Base-by-base conservation (phyloP, 257 asterid species). In the Striga asiatica region DNA sequence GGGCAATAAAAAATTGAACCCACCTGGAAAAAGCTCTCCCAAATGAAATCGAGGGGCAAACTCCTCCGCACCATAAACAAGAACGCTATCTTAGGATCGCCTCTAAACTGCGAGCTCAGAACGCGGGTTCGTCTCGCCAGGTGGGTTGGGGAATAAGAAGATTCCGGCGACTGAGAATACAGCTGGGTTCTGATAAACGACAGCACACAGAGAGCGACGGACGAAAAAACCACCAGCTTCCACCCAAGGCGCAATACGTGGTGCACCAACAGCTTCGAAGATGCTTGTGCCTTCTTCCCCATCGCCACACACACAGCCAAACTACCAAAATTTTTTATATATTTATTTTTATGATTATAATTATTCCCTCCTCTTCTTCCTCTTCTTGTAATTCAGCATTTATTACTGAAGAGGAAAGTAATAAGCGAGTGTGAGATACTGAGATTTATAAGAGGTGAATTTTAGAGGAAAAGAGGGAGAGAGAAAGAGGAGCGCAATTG, bases 21-120 rank as follows among this genome's bases (percentile, higher is more conserved):
- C 25, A 92, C 99, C 99, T 92, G 83, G 57, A 92, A 83, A 68
- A 82, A 92, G 62, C 78, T 79, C 39, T 74, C 88, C 99, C 99
- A 88, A 1, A 92, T 79, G 61, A 88, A 92, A 82, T 88, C 99
- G 25, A 92, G 95, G 18, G 94, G 97, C 74, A 88, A 76, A 67
- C 75, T 71, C 12, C 75, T 71, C 56, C 94, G 78, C 29, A 76
- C 77, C 14, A 88, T 80, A 57, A 81, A 92, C 38, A 88, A 61
- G 66, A 92, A 92, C 4, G 99, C 93, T 66, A 92, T 64, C 72
- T 82, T 92, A 1, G 93, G 86, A 73, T 71, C 71, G 20, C 93
- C 93, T 16, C n/a, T 45, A 68, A 73, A 78, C 1, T 60, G 68
- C 56, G 70, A 46, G 66, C 25, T 41, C 50, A 56, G 37, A 67